phyloP scores from a whole-genome alignment of 2,329 filamentous ascomycete species.

The Anthostomella pinea region DNA sequence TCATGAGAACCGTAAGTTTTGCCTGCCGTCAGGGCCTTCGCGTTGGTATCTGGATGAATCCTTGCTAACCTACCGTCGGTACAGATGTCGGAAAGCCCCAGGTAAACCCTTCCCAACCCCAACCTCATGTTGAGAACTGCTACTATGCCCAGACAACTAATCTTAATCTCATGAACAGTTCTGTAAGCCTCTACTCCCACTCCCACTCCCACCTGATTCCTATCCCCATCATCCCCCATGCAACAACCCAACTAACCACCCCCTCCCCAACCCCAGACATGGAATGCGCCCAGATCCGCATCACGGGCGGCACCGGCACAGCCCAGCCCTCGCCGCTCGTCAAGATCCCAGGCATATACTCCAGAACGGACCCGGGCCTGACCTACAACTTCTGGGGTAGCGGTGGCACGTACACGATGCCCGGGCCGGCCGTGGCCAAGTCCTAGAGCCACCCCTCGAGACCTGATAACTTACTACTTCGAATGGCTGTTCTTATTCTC shows the following conservation, averaged over 20 bases:
- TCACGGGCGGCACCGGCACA: slow-evolving; percentile 20
- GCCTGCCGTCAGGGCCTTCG: too few relatives aligned
- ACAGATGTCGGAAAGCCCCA: slow-evolving; percentile 29
- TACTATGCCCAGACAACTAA: too few relatives aligned
- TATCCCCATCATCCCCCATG: too few relatives aligned
- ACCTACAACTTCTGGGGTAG: slow-evolving; percentile 27
- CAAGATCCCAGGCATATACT: slow-evolving; percentile 40
- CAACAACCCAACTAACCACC: slow-evolving; percentile 5
- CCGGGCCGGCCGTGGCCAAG: slow-evolving; percentile 25
- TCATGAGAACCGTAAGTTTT: slow-evolving; percentile 33
- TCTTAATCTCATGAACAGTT: too few relatives aligned
- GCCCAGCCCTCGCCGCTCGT: slow-evolving; percentile 26
- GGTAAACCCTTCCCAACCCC: too few relatives aligned
- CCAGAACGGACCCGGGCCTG: slow-evolving; percentile 20
- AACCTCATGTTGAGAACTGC: too few relatives aligned
- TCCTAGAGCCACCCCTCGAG: too few relatives aligned
- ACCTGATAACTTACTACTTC: too few relatives aligned
- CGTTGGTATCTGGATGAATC: background rate
- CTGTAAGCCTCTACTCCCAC: too few relatives aligned
- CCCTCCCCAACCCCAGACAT: slow-evolving; percentile 18
- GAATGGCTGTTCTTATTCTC: too few relatives aligned
- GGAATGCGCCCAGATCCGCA: slow-evolving; percentile 26
- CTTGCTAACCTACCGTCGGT: slow-evolving; percentile 8
- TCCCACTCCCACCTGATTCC: too few relatives aligned
- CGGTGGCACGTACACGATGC: slow-evolving; percentile 24